A percentile compares a stretch with the other conserved stretches of the same genome.
phyloP scores from a whole-genome alignment of 192 early-diverging fungal species.

The Phlyctochytrium bullatum region DNA sequence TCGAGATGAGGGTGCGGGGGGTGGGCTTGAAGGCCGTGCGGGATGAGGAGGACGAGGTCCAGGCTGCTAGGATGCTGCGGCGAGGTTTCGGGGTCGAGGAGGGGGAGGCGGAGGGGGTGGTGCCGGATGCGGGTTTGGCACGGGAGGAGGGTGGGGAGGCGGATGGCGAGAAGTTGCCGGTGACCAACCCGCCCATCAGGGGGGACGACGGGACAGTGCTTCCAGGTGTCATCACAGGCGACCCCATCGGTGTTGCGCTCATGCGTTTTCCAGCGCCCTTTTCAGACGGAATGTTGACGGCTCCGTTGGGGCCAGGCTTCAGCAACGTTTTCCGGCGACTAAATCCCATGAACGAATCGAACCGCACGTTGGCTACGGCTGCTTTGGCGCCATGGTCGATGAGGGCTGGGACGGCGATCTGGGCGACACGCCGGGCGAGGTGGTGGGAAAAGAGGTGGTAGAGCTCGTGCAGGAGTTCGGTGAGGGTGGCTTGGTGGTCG shows the following conservation, averaged over 20 bases:
- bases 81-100: neutral
- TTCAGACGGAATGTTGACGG: no score
- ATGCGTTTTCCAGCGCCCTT: no score
- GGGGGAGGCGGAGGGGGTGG: neutral
- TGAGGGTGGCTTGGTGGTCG: constrained; percentile 73
- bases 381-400: constrained; percentile 20
- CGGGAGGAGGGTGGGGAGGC: neutral
- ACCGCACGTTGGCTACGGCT: no score
- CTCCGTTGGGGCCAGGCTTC: no score
- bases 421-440: constrained; percentile 2
- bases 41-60: neutral
- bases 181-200: constrained; percentile 6
- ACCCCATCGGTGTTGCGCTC: no score
- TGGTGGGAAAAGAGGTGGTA: constrained; percentile 21
- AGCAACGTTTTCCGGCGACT: no score
- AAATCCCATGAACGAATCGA: no score
- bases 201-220: no score
- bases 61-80: neutral
- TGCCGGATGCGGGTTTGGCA: neutral
- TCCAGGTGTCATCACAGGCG: no score
- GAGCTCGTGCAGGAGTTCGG: constrained; percentile 71
- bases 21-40: constrained; percentile 29
- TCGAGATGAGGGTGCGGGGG: constrained; percentile 69
- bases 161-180: neutral
- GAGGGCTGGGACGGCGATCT: constrained; percentile 17